These are phyloP conservation scores for Loxodes magnus DNA, from an alignment of 73 alveolate species.

Conservation along the genomic window DNA sequence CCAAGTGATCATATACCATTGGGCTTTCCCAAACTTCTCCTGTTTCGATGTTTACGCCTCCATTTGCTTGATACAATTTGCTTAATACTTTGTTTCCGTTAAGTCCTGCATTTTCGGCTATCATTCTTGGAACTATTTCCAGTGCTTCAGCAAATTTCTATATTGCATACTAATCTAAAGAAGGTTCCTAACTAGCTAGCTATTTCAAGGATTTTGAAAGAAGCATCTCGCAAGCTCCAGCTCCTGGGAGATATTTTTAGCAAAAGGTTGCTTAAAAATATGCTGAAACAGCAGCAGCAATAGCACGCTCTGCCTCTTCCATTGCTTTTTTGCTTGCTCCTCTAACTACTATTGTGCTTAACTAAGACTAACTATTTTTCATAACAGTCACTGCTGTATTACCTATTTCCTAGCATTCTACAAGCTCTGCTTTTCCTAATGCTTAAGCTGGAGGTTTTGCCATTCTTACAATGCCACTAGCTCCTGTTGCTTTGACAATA, in stretches of 20 bases:
- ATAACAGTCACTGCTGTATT: constrained; percentile 80
- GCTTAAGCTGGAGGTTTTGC: constrained; percentile 97
- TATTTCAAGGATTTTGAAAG: constrained; percentile 40
- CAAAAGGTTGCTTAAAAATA: constrained; percentile 57
- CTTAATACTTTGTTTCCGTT: constrained; percentile 86
- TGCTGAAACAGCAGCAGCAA: constrained; percentile 91
- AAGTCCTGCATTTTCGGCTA: constrained; percentile 94
- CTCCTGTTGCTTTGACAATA: constrained; percentile 87
- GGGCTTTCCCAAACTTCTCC: constrained; percentile 57
- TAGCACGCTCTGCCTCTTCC: constrained; percentile 95
- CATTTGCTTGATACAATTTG: constrained; percentile 75
- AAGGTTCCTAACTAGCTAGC: constrained; percentile 44
- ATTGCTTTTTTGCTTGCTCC: constrained; percentile 86
- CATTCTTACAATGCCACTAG: constrained; percentile 78
- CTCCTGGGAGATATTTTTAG: constrained; percentile 40
- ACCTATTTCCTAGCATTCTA: constrained; percentile 78
- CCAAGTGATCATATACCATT: constrained; percentile 80
- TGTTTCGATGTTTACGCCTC: constrained; percentile 74
- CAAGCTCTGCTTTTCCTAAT: constrained; percentile 89
- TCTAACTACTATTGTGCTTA: constrained; percentile 80
- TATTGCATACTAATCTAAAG: constrained; percentile 93
- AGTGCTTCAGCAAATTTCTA: constrained; percentile 93
- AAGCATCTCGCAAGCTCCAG: constrained; percentile 70
- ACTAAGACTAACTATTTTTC: constrained; percentile 64
- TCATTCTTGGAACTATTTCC: constrained; percentile 92